Percentiles rank a stretch among this genome's conserved stretches.
These are phyloP conservation scores for Viola odorata DNA, from an alignment of 345 rosid species.

Conservation along the genomic window DNA sequence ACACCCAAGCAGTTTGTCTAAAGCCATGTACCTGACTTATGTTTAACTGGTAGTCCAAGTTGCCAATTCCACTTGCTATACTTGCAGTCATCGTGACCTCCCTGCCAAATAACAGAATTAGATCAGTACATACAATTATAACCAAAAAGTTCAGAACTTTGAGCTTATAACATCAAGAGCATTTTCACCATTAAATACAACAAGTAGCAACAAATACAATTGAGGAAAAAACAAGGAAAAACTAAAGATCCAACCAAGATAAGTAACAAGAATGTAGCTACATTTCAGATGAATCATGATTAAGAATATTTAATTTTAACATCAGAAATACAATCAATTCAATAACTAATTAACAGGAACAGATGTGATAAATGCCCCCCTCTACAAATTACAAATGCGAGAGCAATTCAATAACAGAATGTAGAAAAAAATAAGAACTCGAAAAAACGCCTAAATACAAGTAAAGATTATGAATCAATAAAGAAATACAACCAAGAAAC, in stretches of 20 bases:
- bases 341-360: neutral
- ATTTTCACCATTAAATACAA: neutral
- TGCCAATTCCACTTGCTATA: constrained; percentile 43
- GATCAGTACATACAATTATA: constrained; percentile 6
- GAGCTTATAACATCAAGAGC: neutral
- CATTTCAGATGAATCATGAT: neutral
- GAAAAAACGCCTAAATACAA: too few relatives aligned
- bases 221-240: neutral
- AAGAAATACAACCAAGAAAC: too few relatives aligned
- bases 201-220: neutral
- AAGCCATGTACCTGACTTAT: constrained; percentile 30
- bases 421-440: too few relatives aligned
- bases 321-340: neutral
- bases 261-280: neutral
- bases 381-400: too few relatives aligned
- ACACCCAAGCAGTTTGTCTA: constrained; percentile 33
- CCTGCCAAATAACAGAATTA: constrained; percentile 21
- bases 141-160: neutral
- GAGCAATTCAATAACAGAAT: too few relatives aligned
- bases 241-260: neutral
- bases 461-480: too few relatives aligned
- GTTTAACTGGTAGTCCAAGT: constrained; percentile 29
- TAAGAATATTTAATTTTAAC: neutral
- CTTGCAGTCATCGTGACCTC: constrained; percentile 42
- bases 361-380: too few relatives aligned